Evolutionary conservation across 2,329 filamentous ascomycete species (phyloP).

Genomic region (Ophiostoma quercus): DNA sequence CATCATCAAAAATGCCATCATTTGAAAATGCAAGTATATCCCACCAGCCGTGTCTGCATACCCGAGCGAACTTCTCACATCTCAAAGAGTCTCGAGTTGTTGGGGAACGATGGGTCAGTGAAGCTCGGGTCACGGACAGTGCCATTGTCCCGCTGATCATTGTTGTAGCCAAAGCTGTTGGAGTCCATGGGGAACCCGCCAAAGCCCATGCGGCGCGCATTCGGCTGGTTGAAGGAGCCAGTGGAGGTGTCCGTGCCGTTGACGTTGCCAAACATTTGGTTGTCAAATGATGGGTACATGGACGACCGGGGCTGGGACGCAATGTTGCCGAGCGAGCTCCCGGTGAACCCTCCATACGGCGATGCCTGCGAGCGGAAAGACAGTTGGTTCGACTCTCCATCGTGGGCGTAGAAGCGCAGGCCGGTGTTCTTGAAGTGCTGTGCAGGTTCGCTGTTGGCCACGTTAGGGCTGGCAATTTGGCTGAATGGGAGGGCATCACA

Average conservation of each 20-base stretch:
- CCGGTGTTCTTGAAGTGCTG: slow-evolving; percentile 23
- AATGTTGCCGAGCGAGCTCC: slow-evolving; percentile 15
- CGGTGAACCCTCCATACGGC: slow-evolving; percentile 18
- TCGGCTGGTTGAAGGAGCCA: slow-evolving; percentile 32
- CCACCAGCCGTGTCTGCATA: neutral
- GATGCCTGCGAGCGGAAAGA: slow-evolving; percentile 17
- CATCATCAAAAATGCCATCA: slow-evolving; percentile 3
- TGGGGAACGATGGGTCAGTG: slow-evolving; percentile 16
- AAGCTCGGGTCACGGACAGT: slow-evolving; percentile 21
- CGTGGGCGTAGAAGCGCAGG: slow-evolving; percentile 21
- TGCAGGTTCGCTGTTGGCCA: slow-evolving; percentile 20
- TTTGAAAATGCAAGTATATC: neutral
- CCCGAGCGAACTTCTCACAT: slow-evolving; percentile 18
- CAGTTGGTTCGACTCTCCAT: slow-evolving; percentile 20
- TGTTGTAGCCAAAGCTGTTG: slow-evolving; percentile 23
- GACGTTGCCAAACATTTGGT: slow-evolving; percentile 19
- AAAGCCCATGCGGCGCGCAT: slow-evolving; percentile 29
- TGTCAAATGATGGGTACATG: slow-evolving; percentile 32
- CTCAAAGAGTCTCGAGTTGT: slow-evolving; percentile 21
- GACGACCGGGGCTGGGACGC: slow-evolving; percentile 22
- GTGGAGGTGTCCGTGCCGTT: slow-evolving; percentile 28
- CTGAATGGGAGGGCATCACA: slow-evolving; percentile 20
- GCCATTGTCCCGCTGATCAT: slow-evolving; percentile 19
- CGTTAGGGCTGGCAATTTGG: slow-evolving; percentile 27
- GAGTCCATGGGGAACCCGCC: slow-evolving; percentile 23